Percentiles rank a stretch among this genome's conserved stretches.
phyloP scores from a whole-genome alignment of 441 rosid genomes.

The Adansonia rubrostipa region DNA sequence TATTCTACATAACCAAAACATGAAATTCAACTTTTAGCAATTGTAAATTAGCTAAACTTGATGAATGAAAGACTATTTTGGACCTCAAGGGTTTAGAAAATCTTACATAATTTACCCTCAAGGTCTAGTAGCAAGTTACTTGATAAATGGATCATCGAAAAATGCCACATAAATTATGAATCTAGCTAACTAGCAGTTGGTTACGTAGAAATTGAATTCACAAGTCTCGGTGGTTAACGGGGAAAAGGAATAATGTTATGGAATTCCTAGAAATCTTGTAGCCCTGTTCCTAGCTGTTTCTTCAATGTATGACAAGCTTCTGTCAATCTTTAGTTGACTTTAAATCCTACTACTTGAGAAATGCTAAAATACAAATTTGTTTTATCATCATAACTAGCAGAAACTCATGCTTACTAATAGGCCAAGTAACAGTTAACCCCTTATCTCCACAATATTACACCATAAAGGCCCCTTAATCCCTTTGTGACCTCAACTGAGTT shows the following conservation, averaged over 20 bases:
- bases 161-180: not conserved
- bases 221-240: not conserved
- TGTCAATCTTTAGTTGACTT: not conserved
- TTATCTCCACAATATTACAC: not conserved
- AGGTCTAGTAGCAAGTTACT: not conserved
- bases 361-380: not conserved
- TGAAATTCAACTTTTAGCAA: not conserved
- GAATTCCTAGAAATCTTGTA: not conserved
- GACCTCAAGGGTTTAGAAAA: not conserved
- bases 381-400: not conserved
- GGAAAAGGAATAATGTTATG: not conserved
- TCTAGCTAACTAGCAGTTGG: not conserved
- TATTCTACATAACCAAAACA: not conserved
- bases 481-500: not conserved
- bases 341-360: not conserved
- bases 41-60: not conserved
- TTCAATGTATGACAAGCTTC: not conserved
- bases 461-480: not conserved
- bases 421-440: not conserved
- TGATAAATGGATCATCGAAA: not conserved
- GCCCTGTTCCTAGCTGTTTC: not conserved
- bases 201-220: not conserved
- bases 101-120: conserved; percentile 6
- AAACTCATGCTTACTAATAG: not conserved
- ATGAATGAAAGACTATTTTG: not conserved